Percentiles rank a stretch among this genome's conserved stretches.
Evolutionary conservation across 2,329 filamentous ascomycete genomes (phyloP).

Genomic region (Xylariales sp.): DNA sequence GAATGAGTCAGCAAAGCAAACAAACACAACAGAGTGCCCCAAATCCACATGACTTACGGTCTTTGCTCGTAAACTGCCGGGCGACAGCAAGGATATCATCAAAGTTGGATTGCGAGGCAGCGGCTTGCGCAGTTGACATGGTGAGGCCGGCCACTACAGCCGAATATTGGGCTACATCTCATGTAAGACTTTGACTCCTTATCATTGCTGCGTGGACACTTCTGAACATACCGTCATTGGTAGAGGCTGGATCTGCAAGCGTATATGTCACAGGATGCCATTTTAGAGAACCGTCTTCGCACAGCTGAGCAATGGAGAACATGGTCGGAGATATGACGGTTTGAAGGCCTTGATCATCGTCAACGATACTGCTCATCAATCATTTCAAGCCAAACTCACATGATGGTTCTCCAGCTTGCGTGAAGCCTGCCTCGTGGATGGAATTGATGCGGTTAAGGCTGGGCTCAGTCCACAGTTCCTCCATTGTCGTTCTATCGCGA

Average conservation of each 20-base stretch:
- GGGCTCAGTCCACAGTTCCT: conserved; percentile 59
- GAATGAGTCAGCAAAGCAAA: no score
- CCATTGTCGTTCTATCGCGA: conserved; percentile 70
- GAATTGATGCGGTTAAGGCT: conserved; percentile 64
- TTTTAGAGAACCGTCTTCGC: conserved; percentile 53
- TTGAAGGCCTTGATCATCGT: conserved; percentile 59
- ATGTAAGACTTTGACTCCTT: no score
- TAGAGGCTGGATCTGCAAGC: conserved; percentile 41
- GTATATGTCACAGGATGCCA: conserved; percentile 54
- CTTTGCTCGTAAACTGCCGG: conserved; percentile 40
- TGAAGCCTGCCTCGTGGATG: conserved; percentile 74
- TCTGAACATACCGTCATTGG: conserved; percentile 42
- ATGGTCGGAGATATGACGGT: conserved; percentile 57
- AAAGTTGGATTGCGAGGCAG: conserved; percentile 45
- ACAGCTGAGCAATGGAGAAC: conserved; percentile 54
- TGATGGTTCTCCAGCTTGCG: conserved; percentile 60
- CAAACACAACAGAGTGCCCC: no score
- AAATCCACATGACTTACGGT: conserved; percentile 26
- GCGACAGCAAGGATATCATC: conserved; percentile 71
- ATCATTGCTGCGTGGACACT: no score
- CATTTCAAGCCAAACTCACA: no score
- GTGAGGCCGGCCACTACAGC: conserved; percentile 60
- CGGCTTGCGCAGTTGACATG: conserved; percentile 41
- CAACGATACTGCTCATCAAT: no score
- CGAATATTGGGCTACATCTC: conserved; percentile 43